Percentiles rank a stretch among this genome's conserved stretches.
Evolutionary conservation across 1,139 yeast species (phyloP).

Genomic region (Hyphopichia pseudoburtonii): DNA sequence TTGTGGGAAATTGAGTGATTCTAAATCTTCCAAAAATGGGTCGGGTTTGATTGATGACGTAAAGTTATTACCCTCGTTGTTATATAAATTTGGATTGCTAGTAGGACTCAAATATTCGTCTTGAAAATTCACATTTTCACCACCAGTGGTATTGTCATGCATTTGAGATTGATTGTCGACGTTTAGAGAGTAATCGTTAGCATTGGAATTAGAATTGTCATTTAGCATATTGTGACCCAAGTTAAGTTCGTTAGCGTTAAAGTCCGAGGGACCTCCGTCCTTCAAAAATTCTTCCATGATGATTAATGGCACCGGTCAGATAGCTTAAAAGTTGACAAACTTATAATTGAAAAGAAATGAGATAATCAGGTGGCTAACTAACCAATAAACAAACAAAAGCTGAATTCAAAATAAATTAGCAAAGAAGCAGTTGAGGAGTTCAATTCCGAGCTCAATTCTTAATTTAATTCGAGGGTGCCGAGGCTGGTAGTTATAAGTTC

Average conservation of each 20-base stretch:
- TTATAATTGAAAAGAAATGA: too few relatives aligned
- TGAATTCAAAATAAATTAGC: too few relatives aligned
- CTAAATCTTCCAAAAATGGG: slow-evolving; percentile 38
- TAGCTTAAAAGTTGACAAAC: too few relatives aligned
- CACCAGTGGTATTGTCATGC: slow-evolving; percentile 2
- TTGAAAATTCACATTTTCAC: neutral
- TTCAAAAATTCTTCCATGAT: slow-evolving; percentile 39
- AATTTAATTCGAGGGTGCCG: too few relatives aligned
- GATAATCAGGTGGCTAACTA: too few relatives aligned
- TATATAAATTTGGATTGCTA: slow-evolving; percentile 5
- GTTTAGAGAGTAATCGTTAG: neutral
- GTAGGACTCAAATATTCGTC: slow-evolving; percentile 14
- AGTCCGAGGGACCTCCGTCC: slow-evolving; percentile 40
- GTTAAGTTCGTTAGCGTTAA: slow-evolving; percentile 5
- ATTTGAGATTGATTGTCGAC: slow-evolving; percentile 7
- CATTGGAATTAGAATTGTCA: neutral
- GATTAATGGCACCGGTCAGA: too few relatives aligned
- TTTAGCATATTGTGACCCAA: neutral
- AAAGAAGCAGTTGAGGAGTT: too few relatives aligned
- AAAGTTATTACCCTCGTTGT: slow-evolving; percentile 6
- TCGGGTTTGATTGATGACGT: slow-evolving; percentile 26
- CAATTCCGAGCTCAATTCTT: too few relatives aligned
- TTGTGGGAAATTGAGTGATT: slow-evolving; percentile 18
- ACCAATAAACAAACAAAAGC: too few relatives aligned
- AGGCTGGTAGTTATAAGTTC: too few relatives aligned